Evolutionary conservation across 1,284 basidiomycete species (phyloP).

Genomic region (Mycena sp.): DNA sequence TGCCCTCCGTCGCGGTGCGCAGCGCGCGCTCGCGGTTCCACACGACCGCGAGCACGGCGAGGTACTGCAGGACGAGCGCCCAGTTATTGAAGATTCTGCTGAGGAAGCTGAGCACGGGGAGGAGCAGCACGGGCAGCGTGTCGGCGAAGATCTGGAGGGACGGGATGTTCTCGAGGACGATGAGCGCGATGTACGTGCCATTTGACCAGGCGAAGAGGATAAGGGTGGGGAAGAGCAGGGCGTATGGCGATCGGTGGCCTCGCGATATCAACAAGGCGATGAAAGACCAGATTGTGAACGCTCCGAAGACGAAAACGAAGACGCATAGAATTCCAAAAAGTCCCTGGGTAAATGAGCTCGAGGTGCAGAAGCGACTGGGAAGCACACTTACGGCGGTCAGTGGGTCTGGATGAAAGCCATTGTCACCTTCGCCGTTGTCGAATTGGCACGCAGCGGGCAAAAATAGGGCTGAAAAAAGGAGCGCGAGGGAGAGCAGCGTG

Average conservation of each 20-base stretch:
- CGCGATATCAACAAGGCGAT: constrained; percentile 12
- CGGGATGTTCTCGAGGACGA: constrained; percentile 22
- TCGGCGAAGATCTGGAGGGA: neutral
- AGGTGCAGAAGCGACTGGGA: neutral
- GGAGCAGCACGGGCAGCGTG: neutral
- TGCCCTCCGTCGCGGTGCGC: neutral
- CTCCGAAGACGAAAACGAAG: constrained; percentile 9
- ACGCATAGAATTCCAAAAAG: constrained; percentile 17
- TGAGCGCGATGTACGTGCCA: neutral
- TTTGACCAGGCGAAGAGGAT: constrained; percentile 22
- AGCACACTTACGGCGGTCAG: constrained; percentile 13
- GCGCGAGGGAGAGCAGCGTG: neutral
- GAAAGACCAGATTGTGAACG: constrained; percentile 14
- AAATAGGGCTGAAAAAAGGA: constrained; percentile 15
- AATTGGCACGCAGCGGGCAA: constrained; percentile 24
- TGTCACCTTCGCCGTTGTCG: neutral
- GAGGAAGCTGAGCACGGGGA: constrained; percentile 10
- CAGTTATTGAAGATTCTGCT: constrained; percentile 14
- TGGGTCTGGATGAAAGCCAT: constrained; percentile 20
- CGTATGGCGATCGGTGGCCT: constrained; percentile 21
- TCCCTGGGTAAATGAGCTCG: constrained; percentile 11
- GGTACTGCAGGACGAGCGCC: constrained; percentile 16
- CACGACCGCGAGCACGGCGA: constrained; percentile 13
- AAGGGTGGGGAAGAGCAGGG: constrained; percentile 20
- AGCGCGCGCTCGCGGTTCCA: constrained; percentile 19